These are phyloP conservation scores for Monosporascus sp. DNA, from an alignment of 2,329 filamentous ascomycete genomes.

Conservation along the genomic window DNA sequence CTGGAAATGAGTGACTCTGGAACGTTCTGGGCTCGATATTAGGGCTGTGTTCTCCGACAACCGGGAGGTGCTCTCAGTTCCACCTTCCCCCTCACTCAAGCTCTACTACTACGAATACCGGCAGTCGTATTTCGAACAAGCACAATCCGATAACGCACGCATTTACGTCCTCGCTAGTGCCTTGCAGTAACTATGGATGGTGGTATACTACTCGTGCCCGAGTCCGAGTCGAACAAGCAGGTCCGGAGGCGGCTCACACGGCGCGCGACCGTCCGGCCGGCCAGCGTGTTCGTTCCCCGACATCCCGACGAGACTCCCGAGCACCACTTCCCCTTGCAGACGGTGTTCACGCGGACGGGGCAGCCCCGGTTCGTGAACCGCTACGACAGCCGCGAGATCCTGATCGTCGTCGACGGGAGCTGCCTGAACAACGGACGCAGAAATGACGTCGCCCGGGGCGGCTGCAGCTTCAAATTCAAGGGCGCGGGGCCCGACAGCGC, in stretches of 20 bases:
- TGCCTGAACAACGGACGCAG: constrained; percentile 33
- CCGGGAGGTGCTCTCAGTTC: no score
- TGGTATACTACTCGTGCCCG: constrained; percentile 8
- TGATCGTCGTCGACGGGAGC: constrained; percentile 36
- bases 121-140: no score
- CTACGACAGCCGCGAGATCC: constrained; percentile 29
- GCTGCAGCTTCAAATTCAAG: constrained; percentile 27
- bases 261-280: constrained; percentile 17
- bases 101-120: no score
- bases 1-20: no score
- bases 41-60: no score
- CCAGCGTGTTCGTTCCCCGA: constrained; percentile 21
- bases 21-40: no score
- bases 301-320: constrained; percentile 23
- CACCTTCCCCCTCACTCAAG: no score
- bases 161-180: no score
- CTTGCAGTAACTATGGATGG: no score
- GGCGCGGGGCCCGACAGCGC: constrained; percentile 4
- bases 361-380: constrained; percentile 29
- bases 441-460: constrained; percentile 12
- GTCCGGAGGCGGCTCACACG: constrained; percentile 15
- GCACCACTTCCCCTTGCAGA: constrained; percentile 28
- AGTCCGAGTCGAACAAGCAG: constrained; percentile 5
- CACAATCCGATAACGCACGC: no score
- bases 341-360: constrained; percentile 14